These are phyloP conservation scores for Penicillium sp. DNA, from an alignment of 2,329 filamentous ascomycete species.

Conservation along the genomic window DNA sequence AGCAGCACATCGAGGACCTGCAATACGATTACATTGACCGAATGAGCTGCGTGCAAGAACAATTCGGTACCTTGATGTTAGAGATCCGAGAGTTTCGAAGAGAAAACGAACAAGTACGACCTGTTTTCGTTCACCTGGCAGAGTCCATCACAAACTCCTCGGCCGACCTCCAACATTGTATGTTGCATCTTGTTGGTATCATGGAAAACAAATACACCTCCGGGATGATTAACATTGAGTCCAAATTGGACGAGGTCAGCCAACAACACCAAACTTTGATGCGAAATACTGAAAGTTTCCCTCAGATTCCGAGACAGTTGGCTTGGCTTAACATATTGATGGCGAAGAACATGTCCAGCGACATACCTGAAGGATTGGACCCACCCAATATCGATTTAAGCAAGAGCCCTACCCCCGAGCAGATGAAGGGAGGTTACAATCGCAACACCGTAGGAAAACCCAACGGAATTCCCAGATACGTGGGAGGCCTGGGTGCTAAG, in stretches of 20 bases:
- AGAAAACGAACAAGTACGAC: background rate
- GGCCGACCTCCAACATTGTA: background rate
- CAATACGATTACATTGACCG: background rate
- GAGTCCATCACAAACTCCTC: background rate
- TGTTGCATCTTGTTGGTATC: background rate
- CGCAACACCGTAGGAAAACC: background rate
- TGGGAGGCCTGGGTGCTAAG: background rate
- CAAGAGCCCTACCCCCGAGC: background rate
- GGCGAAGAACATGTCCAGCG: background rate
- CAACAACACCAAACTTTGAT: background rate
- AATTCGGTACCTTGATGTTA: background rate
- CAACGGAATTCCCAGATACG: background rate
- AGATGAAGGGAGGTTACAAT: background rate
- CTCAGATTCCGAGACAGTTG: background rate
- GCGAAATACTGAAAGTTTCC: background rate
- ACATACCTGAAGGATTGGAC: background rate
- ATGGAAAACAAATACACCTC: conserved; percentile 2
- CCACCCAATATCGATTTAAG: background rate
- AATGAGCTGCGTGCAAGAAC: background rate
- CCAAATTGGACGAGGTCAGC: background rate
- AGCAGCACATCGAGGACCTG: background rate
- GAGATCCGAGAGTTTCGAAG: background rate
- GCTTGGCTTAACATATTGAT: background rate
- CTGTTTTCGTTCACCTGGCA: background rate
- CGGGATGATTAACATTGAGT: background rate